phyloP scores from a whole-genome alignment of 331 rosid species.

The Malus hybrid region DNA sequence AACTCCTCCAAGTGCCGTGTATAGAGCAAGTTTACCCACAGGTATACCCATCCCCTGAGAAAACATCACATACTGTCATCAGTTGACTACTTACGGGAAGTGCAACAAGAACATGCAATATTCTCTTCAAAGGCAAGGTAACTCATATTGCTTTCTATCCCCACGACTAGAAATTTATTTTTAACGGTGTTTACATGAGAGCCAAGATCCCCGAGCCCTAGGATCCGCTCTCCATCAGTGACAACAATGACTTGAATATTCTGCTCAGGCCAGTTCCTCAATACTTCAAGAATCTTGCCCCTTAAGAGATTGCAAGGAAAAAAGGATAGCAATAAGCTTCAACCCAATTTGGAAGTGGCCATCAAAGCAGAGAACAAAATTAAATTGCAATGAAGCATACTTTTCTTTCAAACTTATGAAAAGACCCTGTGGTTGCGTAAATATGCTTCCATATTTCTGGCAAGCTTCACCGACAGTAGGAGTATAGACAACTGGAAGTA shows the following conservation, averaged over 20 bases:
- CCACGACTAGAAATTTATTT: background rate
- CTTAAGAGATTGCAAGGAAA: constrained; percentile 18
- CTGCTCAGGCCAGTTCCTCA: constrained; percentile 96
- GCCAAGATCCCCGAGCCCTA: constrained; percentile 97
- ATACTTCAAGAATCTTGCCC: constrained; percentile 88
- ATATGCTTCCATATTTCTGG: constrained; percentile 94
- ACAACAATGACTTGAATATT: constrained; percentile 96
- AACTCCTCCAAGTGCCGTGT: constrained; percentile 94
- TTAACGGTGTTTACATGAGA: constrained; percentile 58
- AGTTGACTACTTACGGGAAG: background rate
- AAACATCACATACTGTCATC: constrained; percentile 1
- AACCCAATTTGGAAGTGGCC: constrained; percentile 8
- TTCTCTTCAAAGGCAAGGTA: background rate
- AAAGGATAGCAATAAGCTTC: constrained; percentile 9
- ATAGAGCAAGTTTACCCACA: constrained; percentile 86
- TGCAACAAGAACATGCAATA: background rate
- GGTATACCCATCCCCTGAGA: constrained; percentile 98
- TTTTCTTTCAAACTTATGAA: constrained; percentile 91
- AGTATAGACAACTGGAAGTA: constrained; percentile 92
- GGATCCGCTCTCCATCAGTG: constrained; percentile 91
- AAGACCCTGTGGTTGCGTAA: constrained; percentile 78
- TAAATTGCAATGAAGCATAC: constrained; percentile 36
- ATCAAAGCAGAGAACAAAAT: background rate
- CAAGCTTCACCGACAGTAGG: constrained; percentile 99
- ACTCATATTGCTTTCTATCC: background rate